phyloP scores from a whole-genome alignment of 148 eudicot species.

The Tetragonia tetragonoides region DNA sequence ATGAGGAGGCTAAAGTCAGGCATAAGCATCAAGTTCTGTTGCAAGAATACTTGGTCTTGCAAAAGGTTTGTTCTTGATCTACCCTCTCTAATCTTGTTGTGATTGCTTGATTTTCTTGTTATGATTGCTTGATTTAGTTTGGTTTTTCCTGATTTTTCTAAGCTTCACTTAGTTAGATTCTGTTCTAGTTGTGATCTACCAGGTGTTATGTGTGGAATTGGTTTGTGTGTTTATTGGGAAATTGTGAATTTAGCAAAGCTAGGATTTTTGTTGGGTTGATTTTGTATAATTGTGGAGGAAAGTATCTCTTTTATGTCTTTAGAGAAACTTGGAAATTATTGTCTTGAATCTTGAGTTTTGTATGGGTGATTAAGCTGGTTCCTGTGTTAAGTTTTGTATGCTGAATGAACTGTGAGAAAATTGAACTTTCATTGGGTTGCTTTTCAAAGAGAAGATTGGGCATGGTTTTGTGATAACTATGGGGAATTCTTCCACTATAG shows the following conservation, averaged over 20 bases:
- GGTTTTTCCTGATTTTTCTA: background rate
- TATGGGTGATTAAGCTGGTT: background rate
- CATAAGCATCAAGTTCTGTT: conserved; percentile 44
- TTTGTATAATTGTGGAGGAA: background rate
- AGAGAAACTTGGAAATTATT: background rate
- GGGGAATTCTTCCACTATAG: background rate
- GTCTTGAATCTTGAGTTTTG: background rate
- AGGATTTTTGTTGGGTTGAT: background rate
- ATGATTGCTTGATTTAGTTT: background rate
- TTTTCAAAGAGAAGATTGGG: background rate
- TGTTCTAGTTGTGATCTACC: conserved; percentile 11
- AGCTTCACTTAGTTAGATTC: conserved; percentile 1
- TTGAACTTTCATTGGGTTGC: background rate
- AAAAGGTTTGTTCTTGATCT: conserved; percentile 43
- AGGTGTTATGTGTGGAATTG: background rate
- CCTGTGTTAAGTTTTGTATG: background rate
- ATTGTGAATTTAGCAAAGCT: background rate
- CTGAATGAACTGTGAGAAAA: background rate
- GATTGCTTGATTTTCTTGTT: background rate
- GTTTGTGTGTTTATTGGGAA: background rate
- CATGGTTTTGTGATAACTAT: background rate
- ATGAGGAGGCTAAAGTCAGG: conserved; percentile 31
- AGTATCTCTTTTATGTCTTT: background rate
- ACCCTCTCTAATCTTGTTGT: background rate
- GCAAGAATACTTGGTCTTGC: conserved; percentile 49